Evolutionary conservation across 2,329 filamentous ascomycete species (phyloP).

Genomic region (Akanthomyces uredinophilus): DNA sequence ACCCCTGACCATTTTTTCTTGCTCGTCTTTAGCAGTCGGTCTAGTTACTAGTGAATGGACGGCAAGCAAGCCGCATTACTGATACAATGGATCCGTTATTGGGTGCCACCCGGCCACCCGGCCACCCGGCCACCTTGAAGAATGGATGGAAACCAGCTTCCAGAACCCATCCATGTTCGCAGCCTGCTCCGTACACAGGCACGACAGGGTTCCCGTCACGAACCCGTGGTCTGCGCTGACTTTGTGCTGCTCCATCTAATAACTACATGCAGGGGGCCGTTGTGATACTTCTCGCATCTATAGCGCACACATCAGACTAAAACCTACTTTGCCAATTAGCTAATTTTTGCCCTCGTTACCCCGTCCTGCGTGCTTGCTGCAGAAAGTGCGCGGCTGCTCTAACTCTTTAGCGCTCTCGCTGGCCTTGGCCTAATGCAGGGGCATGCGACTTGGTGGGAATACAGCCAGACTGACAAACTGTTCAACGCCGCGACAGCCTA

Average conservation of each 20-base stretch:
- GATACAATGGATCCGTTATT: background rate
- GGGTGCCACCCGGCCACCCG: background rate
- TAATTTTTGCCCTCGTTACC: no score
- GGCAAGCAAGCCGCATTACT: background rate
- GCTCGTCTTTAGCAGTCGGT: background rate
- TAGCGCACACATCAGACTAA: background rate
- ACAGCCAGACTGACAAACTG: background rate
- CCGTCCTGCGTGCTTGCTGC: no score
- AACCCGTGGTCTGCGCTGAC: background rate
- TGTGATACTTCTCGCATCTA: background rate
- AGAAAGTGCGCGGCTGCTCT: background rate
- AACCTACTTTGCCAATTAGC: no score
- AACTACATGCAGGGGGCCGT: background rate
- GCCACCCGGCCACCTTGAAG: background rate
- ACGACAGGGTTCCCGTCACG: background rate
- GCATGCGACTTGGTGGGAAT: background rate
- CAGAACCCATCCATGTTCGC: background rate
- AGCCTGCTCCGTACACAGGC: background rate
- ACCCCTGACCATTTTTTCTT: background rate
- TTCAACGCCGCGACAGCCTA: background rate
- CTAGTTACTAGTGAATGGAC: background rate
- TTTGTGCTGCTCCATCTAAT: background rate
- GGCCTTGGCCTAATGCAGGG: conserved; percentile 1
- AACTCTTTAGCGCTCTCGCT: background rate
- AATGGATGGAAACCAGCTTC: background rate